phyloP scores from a whole-genome alignment of 2,329 filamentous ascomycete genomes.

The Colletotrichum kahawae region DNA sequence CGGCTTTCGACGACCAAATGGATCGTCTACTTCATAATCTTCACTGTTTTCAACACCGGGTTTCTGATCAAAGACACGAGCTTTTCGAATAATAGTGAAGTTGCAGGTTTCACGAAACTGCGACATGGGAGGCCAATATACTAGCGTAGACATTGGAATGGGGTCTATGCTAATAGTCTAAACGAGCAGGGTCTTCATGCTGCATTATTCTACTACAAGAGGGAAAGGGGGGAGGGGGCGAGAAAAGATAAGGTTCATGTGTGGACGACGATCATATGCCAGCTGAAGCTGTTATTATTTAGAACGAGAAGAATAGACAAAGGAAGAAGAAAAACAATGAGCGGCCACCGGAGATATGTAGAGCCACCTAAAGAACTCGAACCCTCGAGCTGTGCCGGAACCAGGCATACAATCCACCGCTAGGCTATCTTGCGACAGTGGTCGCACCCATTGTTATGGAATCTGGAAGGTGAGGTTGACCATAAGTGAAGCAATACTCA shows the following conservation, averaged over 20 bases:
- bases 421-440: neutral
- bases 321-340: neutral
- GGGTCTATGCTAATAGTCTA: neutral
- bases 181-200: neutral
- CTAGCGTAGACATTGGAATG: neutral
- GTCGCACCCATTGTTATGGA: neutral
- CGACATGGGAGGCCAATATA: neutral
- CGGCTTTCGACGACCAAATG: neutral
- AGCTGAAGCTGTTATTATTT: neutral
- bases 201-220: neutral
- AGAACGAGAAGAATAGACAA: neutral
- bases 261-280: too few species aligned
- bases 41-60: neutral
- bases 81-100: neutral
- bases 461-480: neutral
- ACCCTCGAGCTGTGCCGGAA: neutral
- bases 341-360: neutral
- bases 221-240: neutral
- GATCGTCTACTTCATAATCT: neutral
- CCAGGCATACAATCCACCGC: neutral
- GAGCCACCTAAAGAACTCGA: neutral
- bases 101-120: neutral
- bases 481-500: neutral
- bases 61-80: neutral
- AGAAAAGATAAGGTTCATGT: too few species aligned